Evolutionary conservation across 2,329 filamentous ascomycete genomes (phyloP).

Genomic region (Pseudopithomyces maydicus): DNA sequence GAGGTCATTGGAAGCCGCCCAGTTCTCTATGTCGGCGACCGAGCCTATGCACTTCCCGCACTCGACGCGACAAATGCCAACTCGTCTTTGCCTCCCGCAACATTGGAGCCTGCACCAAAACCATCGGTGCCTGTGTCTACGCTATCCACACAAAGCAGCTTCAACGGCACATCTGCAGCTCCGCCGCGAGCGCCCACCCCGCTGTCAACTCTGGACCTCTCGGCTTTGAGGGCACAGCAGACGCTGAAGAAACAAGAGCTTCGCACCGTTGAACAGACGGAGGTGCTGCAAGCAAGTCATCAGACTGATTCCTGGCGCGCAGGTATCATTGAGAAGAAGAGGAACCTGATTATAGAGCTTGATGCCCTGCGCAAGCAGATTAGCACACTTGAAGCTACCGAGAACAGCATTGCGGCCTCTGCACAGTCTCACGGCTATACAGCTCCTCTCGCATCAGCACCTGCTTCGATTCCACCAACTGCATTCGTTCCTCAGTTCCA

Average conservation of each 20-base stretch:
- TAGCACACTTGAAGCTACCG: slow-evolving; percentile 26
- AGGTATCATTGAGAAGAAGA: slow-evolving; percentile 43
- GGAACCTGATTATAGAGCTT: slow-evolving; percentile 40
- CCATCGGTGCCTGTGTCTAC: slow-evolving; percentile 6
- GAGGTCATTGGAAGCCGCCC: slow-evolving; percentile 39
- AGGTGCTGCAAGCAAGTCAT: slow-evolving; percentile 39
- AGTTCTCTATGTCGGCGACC: slow-evolving; percentile 37
- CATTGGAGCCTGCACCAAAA: slow-evolving; percentile 22
- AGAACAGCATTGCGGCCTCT: slow-evolving; percentile 14
- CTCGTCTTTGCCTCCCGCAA: slow-evolving; percentile 11
- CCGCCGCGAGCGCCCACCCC: slow-evolving; percentile 26
- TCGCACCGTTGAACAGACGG: slow-evolving; percentile 41
- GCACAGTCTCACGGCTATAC: slow-evolving; percentile 15
- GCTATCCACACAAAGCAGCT: slow-evolving; percentile 14
- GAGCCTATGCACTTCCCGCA: slow-evolving; percentile 38
- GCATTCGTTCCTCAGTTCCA: slow-evolving; percentile 32
- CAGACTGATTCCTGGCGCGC: slow-evolving; percentile 40
- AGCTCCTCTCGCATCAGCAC: slow-evolving; percentile 9
- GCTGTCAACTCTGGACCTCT: slow-evolving; percentile 29
- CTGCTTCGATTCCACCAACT: slow-evolving; percentile 13
- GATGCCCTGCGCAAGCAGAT: slow-evolving; percentile 44
- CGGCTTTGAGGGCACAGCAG: slow-evolving; percentile 34
- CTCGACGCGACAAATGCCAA: slow-evolving; percentile 22
- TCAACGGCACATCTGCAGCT: slow-evolving; percentile 14
- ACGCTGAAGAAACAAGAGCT: slow-evolving; percentile 40